Conservation (phyloP, 2,329 filamentous ascomycete genomes). For the Colletotrichum musicola region DNA sequence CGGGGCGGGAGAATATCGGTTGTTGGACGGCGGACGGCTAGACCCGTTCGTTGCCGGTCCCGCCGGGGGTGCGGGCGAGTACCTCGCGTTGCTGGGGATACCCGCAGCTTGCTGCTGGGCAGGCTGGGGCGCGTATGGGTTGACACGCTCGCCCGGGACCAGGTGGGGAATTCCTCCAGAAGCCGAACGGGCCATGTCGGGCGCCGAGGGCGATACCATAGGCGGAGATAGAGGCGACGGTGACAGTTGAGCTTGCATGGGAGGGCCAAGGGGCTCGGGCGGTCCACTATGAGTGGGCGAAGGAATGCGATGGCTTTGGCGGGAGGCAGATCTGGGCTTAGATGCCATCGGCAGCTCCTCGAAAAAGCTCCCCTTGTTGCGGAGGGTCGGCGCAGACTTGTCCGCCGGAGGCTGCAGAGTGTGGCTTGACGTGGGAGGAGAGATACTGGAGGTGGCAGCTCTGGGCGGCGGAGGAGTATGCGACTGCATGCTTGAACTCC, state of each 20-base stretch:
- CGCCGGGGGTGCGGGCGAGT: slow-evolving; percentile 71
- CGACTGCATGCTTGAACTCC: slow-evolving; percentile 71
- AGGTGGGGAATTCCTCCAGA: slow-evolving; percentile 52
- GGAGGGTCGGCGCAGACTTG: slow-evolving; percentile 52
- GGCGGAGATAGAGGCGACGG: slow-evolving; percentile 34
- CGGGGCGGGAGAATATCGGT: slow-evolving; percentile 67
- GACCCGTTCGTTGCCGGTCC: slow-evolving; percentile 55
- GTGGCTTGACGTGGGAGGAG: slow-evolving; percentile 54
- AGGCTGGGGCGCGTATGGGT: slow-evolving; percentile 65
- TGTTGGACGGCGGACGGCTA: slow-evolving; percentile 54
- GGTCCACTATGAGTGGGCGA: slow-evolving; percentile 57
- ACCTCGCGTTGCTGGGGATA: slow-evolving; percentile 59
- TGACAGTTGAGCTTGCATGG: slow-evolving; percentile 44
- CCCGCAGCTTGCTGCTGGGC: slow-evolving; percentile 48
- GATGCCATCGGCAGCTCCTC: slow-evolving; percentile 78
- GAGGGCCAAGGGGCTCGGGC: slow-evolving; percentile 49
- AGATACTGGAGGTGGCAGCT: slow-evolving; percentile 27
- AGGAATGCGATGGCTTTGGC: slow-evolving; percentile 60
- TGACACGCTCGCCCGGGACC: slow-evolving; percentile 65
- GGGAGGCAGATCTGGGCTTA: slow-evolving; percentile 71
- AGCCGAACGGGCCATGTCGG: slow-evolving; percentile 29
- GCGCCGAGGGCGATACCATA: slow-evolving; percentile 21
- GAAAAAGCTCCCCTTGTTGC: slow-evolving; percentile 73
- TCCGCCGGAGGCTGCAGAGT: slow-evolving; percentile 49
- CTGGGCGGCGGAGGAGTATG: slow-evolving; percentile 43